Conservation (phyloP, 257 asterid species). For the Solanum rostratum region DNA sequence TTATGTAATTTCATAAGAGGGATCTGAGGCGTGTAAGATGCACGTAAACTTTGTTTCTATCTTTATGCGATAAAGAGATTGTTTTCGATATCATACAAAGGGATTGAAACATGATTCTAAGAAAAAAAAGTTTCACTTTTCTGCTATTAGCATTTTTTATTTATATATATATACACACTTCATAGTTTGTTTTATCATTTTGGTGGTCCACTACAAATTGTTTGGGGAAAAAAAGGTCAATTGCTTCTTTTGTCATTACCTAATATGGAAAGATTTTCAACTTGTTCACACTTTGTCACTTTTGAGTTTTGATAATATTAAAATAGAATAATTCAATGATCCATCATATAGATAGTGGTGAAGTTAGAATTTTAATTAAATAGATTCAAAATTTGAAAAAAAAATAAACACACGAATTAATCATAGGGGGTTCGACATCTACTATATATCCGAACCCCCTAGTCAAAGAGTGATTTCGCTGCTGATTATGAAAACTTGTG, state of each 20-base stretch:
- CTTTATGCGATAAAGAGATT: background rate
- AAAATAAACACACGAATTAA: too few species aligned
- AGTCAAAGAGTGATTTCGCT: too few species aligned
- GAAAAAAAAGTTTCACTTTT: background rate
- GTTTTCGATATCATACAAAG: fast-evolving
- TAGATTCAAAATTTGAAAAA: too few species aligned
- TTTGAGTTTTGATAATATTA: background rate
- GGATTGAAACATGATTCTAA: too few species aligned
- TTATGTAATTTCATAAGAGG: background rate
- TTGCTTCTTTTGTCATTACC: background rate
- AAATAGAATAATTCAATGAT: background rate
- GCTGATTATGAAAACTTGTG: background rate
- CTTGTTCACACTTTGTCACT: background rate
- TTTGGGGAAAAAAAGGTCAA: background rate
- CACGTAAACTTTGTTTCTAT: background rate
- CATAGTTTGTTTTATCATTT: background rate
- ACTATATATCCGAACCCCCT: too few species aligned
- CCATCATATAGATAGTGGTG: background rate
- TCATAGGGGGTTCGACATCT: too few species aligned
- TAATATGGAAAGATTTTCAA: background rate
- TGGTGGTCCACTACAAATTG: background rate
- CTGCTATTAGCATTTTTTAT: background rate
- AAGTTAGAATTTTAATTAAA: too few species aligned
- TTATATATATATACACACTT: background rate
- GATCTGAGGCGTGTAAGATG: fast-evolving